Evolutionary conservation across 495 filamentous ascomycete genomes (phyloP).

Genomic region (Pyrenopolyporus hunteri): DNA sequence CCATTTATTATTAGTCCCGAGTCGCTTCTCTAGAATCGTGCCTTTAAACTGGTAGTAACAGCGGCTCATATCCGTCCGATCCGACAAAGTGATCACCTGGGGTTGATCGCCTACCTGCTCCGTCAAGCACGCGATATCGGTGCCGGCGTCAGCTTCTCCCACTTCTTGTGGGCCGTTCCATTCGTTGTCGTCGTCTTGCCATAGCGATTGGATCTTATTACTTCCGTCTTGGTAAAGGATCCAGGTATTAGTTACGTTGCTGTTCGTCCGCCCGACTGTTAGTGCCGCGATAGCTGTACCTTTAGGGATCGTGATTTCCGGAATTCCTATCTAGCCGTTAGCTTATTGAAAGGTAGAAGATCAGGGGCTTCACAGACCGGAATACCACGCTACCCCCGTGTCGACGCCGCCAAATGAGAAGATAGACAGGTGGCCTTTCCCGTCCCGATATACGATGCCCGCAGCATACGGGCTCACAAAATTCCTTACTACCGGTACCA

Average conservation of each 20-base stretch:
- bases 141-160: conserved; percentile 26
- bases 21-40: conserved; percentile 21
- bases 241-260: conserved; percentile 25
- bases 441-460: conserved; percentile 27
- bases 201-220: conserved; percentile 24
- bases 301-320: conserved; percentile 7
- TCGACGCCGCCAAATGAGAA: conserved; percentile 28
- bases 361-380: conserved; percentile 3
- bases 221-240: conserved; percentile 29
- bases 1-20: conserved; percentile 18
- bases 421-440: conserved; percentile 16
- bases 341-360: neutral
- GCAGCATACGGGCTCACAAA: conserved; percentile 13
- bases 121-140: conserved; percentile 33
- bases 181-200: conserved; percentile 17
- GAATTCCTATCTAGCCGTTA: conserved; percentile 7
- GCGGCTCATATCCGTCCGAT: conserved; percentile 23
- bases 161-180: conserved; percentile 30
- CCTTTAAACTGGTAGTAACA: conserved; percentile 32
- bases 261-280: conserved; percentile 5
- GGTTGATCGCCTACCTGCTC: conserved; percentile 16
- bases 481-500: conserved; percentile 10
- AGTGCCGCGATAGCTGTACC: conserved; percentile 22
- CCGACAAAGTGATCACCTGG: neutral
- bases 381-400: conserved; percentile 22